Evolutionary conservation across 2,329 filamentous ascomycete species (phyloP).

Genomic region (Penicillium vulpinum): DNA sequence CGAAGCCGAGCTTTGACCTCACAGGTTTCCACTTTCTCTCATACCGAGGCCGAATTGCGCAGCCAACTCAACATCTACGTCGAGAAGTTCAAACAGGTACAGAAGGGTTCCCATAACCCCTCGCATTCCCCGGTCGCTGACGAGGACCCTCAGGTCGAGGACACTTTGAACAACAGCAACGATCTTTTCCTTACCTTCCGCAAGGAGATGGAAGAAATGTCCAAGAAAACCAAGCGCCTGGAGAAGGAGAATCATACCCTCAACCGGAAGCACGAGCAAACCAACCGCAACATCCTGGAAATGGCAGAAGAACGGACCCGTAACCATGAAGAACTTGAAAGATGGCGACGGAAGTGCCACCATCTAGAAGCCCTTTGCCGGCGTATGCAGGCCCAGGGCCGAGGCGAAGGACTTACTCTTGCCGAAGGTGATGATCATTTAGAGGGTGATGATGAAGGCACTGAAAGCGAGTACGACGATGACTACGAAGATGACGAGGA

Average conservation of each 20-base stretch:
- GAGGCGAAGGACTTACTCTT: slow-evolving; percentile 68
- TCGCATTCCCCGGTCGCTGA: slow-evolving; percentile 43
- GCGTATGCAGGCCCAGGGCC: slow-evolving; percentile 92
- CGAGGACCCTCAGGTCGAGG: slow-evolving; percentile 75
- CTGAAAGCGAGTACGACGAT: slow-evolving; percentile 54
- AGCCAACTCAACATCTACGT: slow-evolving; percentile 98
- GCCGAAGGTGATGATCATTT: slow-evolving; percentile 52
- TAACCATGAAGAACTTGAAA: slow-evolving; percentile 73
- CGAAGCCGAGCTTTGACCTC: slow-evolving; percentile 82
- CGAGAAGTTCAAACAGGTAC: slow-evolving; percentile 99
- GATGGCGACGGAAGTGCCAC: slow-evolving; percentile 78
- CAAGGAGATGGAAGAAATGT: slow-evolving; percentile 99
- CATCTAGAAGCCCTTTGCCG: slow-evolving; percentile 94
- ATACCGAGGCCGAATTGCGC: slow-evolving; percentile 89
- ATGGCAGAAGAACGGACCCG: slow-evolving; percentile 92
- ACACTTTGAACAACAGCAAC: slow-evolving; percentile 97
- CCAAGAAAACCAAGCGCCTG: slow-evolving; percentile 93
- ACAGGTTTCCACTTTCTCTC: slow-evolving; percentile 92
- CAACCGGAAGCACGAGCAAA: slow-evolving; percentile 89
- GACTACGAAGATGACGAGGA: slow-evolving; percentile 63
- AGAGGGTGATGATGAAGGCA: slow-evolving; percentile 50
- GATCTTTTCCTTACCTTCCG: slow-evolving; percentile 95
- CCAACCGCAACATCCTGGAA: slow-evolving; percentile 90
- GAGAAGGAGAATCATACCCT: slow-evolving; percentile 94
- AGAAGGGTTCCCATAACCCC: slow-evolving; percentile 29